Conservation (phyloP, 2,329 filamentous ascomycete genomes). For the Cryphonectria radicalis region DNA sequence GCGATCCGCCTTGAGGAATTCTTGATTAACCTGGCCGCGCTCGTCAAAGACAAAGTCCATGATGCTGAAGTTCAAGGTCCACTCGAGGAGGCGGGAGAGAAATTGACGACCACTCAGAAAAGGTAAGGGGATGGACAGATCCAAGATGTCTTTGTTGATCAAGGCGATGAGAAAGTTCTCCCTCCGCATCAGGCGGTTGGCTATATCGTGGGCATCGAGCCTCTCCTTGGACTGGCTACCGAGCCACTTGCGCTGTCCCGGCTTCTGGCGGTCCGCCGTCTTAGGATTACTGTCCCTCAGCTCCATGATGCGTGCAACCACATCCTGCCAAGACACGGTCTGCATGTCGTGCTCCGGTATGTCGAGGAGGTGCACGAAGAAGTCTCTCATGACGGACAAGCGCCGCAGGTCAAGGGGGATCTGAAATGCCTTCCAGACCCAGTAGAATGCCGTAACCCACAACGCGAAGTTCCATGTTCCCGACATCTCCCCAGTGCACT, state of each 20-base stretch:
- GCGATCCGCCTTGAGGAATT: constrained; percentile 84
- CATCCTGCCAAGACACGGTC: constrained; percentile 90
- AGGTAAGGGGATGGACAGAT: constrained; percentile 84
- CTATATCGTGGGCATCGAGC: constrained; percentile 95
- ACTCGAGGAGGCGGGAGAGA: constrained; percentile 88
- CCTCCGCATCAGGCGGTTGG: constrained; percentile 92
- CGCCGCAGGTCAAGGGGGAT: constrained; percentile 75
- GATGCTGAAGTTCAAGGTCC: constrained; percentile 88
- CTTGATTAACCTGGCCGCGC: constrained; percentile 80
- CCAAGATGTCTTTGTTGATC: constrained; percentile 94
- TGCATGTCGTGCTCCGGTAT: constrained; percentile 87
- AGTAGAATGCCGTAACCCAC: constrained; percentile 86
- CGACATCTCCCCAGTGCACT: constrained; percentile 78
- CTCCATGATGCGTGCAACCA: constrained; percentile 83
- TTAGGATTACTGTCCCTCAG: constrained; percentile 85
- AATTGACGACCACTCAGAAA: constrained; percentile 79
- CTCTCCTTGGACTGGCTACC: constrained; percentile 90
- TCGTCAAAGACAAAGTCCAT: constrained; percentile 94
- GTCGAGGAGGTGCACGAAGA: constrained; percentile 80
- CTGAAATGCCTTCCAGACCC: constrained; percentile 78
- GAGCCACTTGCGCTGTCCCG: constrained; percentile 60
- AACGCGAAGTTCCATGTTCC: constrained; percentile 76
- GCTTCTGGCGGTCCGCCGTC: constrained; percentile 64
- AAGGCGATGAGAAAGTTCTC: constrained; percentile 97
- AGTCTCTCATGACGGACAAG: constrained; percentile 79